Conservation (phyloP, 1,139 yeast species). For the Candida albicans region DNA sequence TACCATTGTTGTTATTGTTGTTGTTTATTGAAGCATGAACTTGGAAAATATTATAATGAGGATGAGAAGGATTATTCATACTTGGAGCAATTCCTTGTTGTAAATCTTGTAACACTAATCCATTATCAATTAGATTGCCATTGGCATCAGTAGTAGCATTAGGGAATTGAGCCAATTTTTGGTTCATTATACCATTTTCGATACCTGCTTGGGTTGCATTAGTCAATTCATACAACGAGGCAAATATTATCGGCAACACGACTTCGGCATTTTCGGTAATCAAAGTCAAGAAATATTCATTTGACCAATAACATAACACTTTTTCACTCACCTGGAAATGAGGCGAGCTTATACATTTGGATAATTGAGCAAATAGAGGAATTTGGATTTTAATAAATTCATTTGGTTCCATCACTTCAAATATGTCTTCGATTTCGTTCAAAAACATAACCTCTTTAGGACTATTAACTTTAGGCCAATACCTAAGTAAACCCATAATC, state of each 20-base stretch:
- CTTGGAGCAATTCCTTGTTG: slow-evolving; percentile 19
- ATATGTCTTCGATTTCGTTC: slow-evolving; percentile 93
- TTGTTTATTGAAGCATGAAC: slow-evolving; percentile 20
- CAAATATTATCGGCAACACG: slow-evolving; percentile 87
- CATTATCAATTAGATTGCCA: slow-evolving; percentile 45
- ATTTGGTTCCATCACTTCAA: slow-evolving; percentile 92
- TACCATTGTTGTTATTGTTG: slow-evolving; percentile 11
- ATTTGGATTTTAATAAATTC: slow-evolving; percentile 92
- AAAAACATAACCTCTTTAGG: slow-evolving; percentile 96
- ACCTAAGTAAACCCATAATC: slow-evolving; percentile 84
- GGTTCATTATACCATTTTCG: slow-evolving; percentile 50
- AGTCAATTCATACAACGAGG: slow-evolving; percentile 83
- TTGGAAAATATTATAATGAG: slow-evolving; percentile 17
- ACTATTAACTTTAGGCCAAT: slow-evolving; percentile 96
- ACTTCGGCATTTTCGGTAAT: slow-evolving; percentile 92
- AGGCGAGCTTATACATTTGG: slow-evolving; percentile 91
- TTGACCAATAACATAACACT: slow-evolving; percentile 90
- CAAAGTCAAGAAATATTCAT: slow-evolving; percentile 86
- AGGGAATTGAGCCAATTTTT: slow-evolving; percentile 42
- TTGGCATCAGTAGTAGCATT: slow-evolving; percentile 46
- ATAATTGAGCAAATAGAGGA: slow-evolving; percentile 89
- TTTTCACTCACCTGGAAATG: slow-evolving; percentile 98
- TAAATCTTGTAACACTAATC: slow-evolving; percentile 27
- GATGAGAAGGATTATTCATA: slow-evolving; percentile 17
- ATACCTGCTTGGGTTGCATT: slow-evolving; percentile 51